A percentile compares a stretch with the other conserved stretches of the same genome.
These are phyloP conservation scores for Hylodesmum podocarpum DNA, from an alignment of 306 rosid species.

Conservation along the genomic window DNA sequence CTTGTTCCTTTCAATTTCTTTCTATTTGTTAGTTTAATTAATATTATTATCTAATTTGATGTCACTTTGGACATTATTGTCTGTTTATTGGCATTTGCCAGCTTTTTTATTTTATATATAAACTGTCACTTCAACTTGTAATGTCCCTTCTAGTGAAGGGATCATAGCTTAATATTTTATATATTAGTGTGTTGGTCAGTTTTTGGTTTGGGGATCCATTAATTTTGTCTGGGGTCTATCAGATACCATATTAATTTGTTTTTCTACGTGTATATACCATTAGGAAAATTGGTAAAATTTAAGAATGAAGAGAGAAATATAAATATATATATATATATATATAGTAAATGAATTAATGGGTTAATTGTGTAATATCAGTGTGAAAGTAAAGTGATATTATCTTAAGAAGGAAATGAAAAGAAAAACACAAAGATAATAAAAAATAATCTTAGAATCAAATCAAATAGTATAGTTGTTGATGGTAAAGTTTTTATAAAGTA, in stretches of 20 bases:
- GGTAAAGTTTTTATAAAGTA: too few species aligned
- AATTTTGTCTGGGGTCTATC: neutral
- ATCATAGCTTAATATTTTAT: conserved; percentile 18
- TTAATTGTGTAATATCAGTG: too few species aligned
- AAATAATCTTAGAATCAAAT: too few species aligned
- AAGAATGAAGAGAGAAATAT: neutral
- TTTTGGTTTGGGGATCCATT: neutral
- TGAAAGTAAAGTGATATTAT: too few species aligned
- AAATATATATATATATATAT: too few species aligned
- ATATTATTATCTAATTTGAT: conserved; percentile 16
- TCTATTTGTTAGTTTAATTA: conserved; percentile 30
- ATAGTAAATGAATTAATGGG: too few species aligned
- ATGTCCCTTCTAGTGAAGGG: conserved; percentile 18
- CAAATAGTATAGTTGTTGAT: too few species aligned
- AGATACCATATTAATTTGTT: neutral
- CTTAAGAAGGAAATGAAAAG: too few species aligned
- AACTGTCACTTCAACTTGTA: neutral
- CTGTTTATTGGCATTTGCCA: conserved; percentile 7
- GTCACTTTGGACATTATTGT: conserved; percentile 36
- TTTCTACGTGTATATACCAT: neutral
- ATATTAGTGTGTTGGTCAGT: neutral
- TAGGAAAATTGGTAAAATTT: too few species aligned
- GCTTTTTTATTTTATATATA: conserved; percentile 18
- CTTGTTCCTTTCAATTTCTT: neutral
- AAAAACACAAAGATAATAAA: too few species aligned